Conservation (phyloP, 345 rosid genomes). For the Gossypium turneri region DNA sequence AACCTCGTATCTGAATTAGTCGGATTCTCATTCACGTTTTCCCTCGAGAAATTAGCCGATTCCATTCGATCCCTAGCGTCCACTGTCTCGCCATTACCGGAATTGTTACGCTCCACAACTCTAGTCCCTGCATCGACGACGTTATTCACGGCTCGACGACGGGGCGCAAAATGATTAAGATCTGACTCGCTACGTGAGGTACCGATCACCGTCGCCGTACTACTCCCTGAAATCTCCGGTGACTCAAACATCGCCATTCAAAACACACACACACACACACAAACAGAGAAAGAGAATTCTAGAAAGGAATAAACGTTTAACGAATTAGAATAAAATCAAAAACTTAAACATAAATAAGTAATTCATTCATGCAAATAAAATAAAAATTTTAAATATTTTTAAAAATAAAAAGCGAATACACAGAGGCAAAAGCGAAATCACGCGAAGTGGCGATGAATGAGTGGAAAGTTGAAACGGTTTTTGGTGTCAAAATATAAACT, state of each 20-base stretch:
- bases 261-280: not conserved
- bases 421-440: not conserved
- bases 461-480: not conserved
- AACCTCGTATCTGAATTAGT: constrained; percentile 34
- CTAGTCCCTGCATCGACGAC: not conserved
- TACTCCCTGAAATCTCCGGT: constrained; percentile 13
- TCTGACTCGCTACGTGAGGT: constrained; percentile 27
- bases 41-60: constrained; percentile 32
- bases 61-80: constrained; percentile 30
- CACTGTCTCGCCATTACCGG: constrained; percentile 10
- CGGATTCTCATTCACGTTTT: constrained; percentile 21
- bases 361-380: not conserved
- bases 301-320: not conserved
- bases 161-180: constrained; percentile 34
- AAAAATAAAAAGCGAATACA: not conserved
- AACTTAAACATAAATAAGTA: not conserved
- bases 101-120: constrained; percentile 10
- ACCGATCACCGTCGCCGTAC: constrained; percentile 8
- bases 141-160: constrained; percentile 33
- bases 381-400: too few relatives aligned
- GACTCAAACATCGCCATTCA: constrained; percentile 30
- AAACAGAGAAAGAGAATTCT: not conserved
- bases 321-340: not conserved
- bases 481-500: not conserved
- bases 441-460: constrained; percentile 14